Base-by-base conservation (phyloP, 495 filamentous ascomycete genomes). In the Niebla homalea region DNA sequence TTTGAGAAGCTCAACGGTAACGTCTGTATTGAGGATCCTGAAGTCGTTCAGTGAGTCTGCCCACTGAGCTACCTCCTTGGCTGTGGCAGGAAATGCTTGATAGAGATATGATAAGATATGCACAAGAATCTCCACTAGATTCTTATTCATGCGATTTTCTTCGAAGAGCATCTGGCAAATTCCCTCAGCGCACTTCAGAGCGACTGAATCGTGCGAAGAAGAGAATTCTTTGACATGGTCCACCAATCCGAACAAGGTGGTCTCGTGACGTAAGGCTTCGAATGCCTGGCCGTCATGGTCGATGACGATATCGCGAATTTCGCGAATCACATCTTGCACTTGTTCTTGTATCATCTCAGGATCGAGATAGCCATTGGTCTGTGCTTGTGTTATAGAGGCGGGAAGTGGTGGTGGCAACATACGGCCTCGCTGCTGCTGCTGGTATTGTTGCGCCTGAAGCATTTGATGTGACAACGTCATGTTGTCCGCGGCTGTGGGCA, bases 61-160 rank as follows among this genome's bases (percentile, higher is more conserved):
- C 67, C 78, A 80, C 36, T 83, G 78, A 32, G 86, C 79, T 47
- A 87, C 74, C 36, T 81, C 76, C n/a, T 83, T 76, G n/a, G 79
- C 78, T 41, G 87, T 85, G 25, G 77, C 72, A 5, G 77, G 74
- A 29, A 83, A 85, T 59, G 89, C 76, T 54, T 86, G 78, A 62
- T 84, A 87, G n/a, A 94, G 66, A 49, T 81, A 81, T 48, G 83
- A 75, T 15, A 99, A 74, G 8, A 97, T 70, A 48, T 88, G 78
- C 0, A 89, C 87, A 14, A 96, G 73, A 39, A 87, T 77, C 61
- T 97, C 89, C 36, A 94, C 71, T 51, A 89, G 81, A 26, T 95
- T 64, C 12, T 73, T 73, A 35, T 71, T 74, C 43, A 72, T 66
- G 6, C 14, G 19, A 1, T 64, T 66, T 43, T 83, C 76, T 36